A percentile compares a stretch with the other conserved stretches of the same genome.
Evolutionary conservation across 768 basidiomycete species (phyloP).

Genomic region (Trametes villosa): DNA sequence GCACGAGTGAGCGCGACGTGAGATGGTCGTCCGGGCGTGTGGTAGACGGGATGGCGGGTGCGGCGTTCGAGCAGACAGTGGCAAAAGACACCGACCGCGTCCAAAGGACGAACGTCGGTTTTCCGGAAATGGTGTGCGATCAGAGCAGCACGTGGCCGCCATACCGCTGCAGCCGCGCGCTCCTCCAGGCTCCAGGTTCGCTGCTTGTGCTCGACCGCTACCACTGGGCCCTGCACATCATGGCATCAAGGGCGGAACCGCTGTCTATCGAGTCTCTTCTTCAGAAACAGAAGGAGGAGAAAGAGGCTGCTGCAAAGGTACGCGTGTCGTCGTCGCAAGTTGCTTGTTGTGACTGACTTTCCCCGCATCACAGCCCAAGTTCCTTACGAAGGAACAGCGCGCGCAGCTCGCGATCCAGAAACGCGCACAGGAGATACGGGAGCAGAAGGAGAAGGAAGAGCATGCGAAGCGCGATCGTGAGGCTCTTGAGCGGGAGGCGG

Average conservation of each 20-base stretch:
- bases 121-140: slow-evolving; percentile 13
- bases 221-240: slow-evolving; percentile 12
- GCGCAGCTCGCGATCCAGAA: slow-evolving; percentile 88
- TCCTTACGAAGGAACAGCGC: slow-evolving; percentile 91
- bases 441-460: slow-evolving; percentile 71
- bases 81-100: slow-evolving; percentile 4
- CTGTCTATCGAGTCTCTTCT: slow-evolving; percentile 88
- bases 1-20: background rate
- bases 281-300: slow-evolving; percentile 85
- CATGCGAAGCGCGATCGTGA: slow-evolving; percentile 63
- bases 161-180: slow-evolving; percentile 4
- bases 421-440: slow-evolving; percentile 80
- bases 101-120: slow-evolving; percentile 8
- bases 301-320: slow-evolving; percentile 90
- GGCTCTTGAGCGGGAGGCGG: slow-evolving; percentile 74
- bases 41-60: background rate
- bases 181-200: background rate
- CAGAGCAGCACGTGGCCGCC: slow-evolving; percentile 5
- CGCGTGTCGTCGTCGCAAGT: slow-evolving; percentile 11
- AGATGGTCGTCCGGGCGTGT: background rate
- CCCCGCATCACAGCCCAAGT: slow-evolving; percentile 71
- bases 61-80: slow-evolving; percentile 3
- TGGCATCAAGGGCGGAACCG: slow-evolving; percentile 66
- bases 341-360: background rate
- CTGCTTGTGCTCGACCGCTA: background rate